Percentiles rank a stretch among this genome's conserved stretches.
Evolutionary conservation across 805 yeast species (phyloP).

Genomic region (Saitoella complicata): DNA sequence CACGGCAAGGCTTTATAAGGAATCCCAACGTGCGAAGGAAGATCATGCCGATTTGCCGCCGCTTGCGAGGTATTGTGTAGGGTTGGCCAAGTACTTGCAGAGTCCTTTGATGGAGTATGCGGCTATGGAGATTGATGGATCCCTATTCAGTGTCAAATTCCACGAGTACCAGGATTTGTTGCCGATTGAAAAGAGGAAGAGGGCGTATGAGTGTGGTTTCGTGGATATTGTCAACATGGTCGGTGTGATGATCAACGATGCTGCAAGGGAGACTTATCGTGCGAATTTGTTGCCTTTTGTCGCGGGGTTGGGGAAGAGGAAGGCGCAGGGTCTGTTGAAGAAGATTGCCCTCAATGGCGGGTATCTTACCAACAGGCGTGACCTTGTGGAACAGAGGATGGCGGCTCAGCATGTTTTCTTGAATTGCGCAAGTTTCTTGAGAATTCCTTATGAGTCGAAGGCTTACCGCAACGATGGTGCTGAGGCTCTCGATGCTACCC

Average conservation of each 20-base stretch:
- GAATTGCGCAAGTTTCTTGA: slow-evolving; percentile 82
- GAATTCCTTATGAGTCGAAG: slow-evolving; percentile 50
- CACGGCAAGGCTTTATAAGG: slow-evolving; percentile 76
- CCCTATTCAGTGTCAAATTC: slow-evolving; percentile 38
- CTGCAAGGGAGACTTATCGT: slow-evolving; percentile 56
- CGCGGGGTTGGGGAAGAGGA: slow-evolving; percentile 90
- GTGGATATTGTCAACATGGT: slow-evolving; percentile 83
- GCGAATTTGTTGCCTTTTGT: slow-evolving; percentile 62
- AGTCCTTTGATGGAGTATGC: slow-evolving; percentile 86
- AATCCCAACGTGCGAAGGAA: slow-evolving; percentile 51
- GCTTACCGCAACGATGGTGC: slow-evolving; percentile 35
- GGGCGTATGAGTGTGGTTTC: slow-evolving; percentile 60
- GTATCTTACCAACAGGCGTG: slow-evolving; percentile 49
- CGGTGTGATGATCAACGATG: slow-evolving; percentile 87
- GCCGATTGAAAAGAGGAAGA: slow-evolving; percentile 42
- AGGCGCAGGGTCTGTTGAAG: slow-evolving; percentile 72
- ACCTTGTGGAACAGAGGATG: slow-evolving; percentile 64
- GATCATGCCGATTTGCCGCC: slow-evolving; percentile 79
- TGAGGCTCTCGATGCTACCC: slow-evolving; percentile 79
- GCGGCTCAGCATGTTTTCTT: slow-evolving; percentile 69
- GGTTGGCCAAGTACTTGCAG: slow-evolving; percentile 80
- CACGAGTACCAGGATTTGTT: slow-evolving; percentile 60
- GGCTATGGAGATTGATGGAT: slow-evolving; percentile 57
- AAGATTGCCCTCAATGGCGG: slow-evolving; percentile 61
- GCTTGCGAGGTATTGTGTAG: slow-evolving; percentile 69